A percentile compares a stretch with the other conserved stretches of the same genome.
These are phyloP conservation scores for Coemansia sp. DNA, from an alignment of 192 early-diverging fungal species.

Conservation along the genomic window DNA sequence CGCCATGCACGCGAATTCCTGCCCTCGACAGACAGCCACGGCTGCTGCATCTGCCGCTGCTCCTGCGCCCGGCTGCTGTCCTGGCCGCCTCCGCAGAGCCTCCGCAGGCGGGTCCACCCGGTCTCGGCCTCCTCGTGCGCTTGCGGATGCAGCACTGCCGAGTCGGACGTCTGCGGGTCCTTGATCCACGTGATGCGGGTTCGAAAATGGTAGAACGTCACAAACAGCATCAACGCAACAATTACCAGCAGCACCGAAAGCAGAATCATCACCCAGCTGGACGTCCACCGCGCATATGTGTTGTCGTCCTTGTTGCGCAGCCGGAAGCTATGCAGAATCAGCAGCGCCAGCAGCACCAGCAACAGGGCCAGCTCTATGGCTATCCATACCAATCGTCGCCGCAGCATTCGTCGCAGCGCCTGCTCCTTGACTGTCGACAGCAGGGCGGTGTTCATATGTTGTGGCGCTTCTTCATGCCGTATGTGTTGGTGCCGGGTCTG, in stretches of 20 bases:
- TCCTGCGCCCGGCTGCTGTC: not conserved
- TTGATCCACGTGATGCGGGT: conserved; percentile 30
- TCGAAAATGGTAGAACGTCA: conserved; percentile 46
- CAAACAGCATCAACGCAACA: conserved; percentile 29
- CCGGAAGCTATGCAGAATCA: conserved; percentile 45
- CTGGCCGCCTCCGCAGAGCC: not conserved
- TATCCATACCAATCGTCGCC: conserved; percentile 23
- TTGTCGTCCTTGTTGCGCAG: conserved; percentile 27
- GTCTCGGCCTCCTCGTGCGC: conserved; percentile 4
- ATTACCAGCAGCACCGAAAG: conserved; percentile 42
- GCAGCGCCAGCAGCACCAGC: conserved; percentile 31
- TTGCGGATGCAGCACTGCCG: conserved; percentile 13
- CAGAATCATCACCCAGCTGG: conserved; percentile 51
- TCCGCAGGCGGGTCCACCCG: conserved; percentile 12
- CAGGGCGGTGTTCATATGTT: conserved; percentile 1
- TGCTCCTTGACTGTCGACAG: conserved; percentile 22
- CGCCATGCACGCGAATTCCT: conserved; percentile 45
- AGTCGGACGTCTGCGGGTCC: conserved; percentile 30
- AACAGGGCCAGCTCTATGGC: conserved; percentile 30
- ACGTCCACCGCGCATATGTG: conserved; percentile 45
- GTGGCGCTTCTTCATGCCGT: conserved; percentile 8
- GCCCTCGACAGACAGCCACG: conserved; percentile 31
- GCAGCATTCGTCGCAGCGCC: conserved; percentile 23
- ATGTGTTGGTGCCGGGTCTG: not conserved
- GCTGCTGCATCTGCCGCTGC: conserved; percentile 15